phyloP scores from a whole-genome alignment of 2,329 filamentous ascomycete genomes.

The Zalaria obscura region DNA sequence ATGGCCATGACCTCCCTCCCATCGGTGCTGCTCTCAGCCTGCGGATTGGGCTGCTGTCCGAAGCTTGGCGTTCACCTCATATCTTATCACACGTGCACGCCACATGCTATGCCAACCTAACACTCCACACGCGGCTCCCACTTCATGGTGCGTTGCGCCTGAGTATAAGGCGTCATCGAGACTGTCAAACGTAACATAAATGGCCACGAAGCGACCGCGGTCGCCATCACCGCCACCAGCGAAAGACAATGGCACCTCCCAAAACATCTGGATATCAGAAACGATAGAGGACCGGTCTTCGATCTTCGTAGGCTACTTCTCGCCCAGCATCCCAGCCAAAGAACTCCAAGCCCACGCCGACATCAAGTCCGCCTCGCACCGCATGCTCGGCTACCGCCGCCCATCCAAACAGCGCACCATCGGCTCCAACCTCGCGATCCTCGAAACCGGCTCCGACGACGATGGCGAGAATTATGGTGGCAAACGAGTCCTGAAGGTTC shows the following conservation, averaged over 20 bases:
- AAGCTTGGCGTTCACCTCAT: no score
- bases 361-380: slow-evolving; percentile 33
- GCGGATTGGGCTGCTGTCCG: no score
- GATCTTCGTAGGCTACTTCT: slow-evolving; percentile 36
- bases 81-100: no score
- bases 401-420: slow-evolving; percentile 4
- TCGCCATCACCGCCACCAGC: slow-evolving; percentile 1
- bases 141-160: no score
- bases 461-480: slow-evolving; percentile 41
- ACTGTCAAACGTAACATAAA: no score
- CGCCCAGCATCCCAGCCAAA: slow-evolving; percentile 25
- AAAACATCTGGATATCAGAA: slow-evolving; percentile 28
- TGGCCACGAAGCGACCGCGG: no score
- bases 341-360: slow-evolving; percentile 29
- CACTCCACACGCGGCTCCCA: no score
- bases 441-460: slow-evolving; percentile 31
- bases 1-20: no score
- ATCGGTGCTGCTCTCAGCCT: no score
- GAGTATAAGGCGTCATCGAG: no score
- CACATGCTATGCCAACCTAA: no score
- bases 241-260: slow-evolving; percentile 1
- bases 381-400: slow-evolving; percentile 36
- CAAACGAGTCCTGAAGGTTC: slow-evolving; percentile 30
- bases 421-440: neutral
- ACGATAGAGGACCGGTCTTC: slow-evolving; percentile 36